Conservation (phyloP, 148 eudicot genomes). For the Gaultheria prostrata region DNA sequence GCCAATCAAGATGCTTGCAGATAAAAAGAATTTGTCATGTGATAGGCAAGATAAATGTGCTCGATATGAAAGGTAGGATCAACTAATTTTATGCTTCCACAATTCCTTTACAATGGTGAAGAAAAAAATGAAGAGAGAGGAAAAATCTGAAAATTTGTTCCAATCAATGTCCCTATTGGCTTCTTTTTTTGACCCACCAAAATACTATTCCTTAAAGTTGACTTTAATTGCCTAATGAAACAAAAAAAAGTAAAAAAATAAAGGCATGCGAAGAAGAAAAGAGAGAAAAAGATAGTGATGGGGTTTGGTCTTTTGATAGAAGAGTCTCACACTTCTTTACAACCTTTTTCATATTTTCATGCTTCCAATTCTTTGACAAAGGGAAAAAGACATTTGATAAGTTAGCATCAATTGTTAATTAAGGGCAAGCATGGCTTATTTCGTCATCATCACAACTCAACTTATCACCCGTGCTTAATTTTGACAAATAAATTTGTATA, state of each 20-base stretch:
- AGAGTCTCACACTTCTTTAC: not conserved
- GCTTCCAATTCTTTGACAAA: not conserved
- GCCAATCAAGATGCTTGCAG: not conserved
- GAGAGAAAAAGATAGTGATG: not conserved
- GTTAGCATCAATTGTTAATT: not conserved
- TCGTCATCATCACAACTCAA: not conserved
- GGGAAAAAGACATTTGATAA: not conserved
- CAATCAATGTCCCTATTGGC: not conserved
- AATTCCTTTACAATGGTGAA: not conserved
- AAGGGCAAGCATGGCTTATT: slow-evolving; percentile 2
- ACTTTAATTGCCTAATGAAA: not conserved
- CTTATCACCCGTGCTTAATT: not conserved
- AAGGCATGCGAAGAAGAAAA: not conserved
- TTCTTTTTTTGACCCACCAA: not conserved
- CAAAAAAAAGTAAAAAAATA: not conserved
- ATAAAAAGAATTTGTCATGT: not conserved
- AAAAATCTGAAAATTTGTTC: slow-evolving; percentile 1
- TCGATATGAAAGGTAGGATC: not conserved
- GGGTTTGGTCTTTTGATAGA: not conserved
- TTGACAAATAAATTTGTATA: not conserved
- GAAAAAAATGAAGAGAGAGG: not conserved
- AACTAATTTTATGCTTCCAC: not conserved
- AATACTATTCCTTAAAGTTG: not conserved
- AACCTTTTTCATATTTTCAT: not conserved
- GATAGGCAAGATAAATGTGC: not conserved